phyloP scores from a whole-genome alignment of 331 rosid genomes.

The Rosa hybrid region DNA sequence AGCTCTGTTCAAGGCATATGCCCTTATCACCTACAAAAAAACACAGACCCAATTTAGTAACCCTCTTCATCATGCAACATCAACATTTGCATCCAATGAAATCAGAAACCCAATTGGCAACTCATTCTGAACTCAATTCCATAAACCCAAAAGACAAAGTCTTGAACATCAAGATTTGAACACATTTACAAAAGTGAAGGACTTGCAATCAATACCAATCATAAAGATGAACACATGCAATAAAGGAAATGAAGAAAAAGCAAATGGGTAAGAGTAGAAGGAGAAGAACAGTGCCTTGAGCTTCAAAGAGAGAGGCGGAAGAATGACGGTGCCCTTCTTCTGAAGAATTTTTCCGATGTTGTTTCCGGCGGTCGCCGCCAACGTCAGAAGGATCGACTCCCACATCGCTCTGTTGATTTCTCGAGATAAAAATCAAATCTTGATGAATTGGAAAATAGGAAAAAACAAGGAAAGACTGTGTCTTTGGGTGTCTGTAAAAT shows the following conservation, averaged over 20 bases:
- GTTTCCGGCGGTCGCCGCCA: conserved; percentile 90
- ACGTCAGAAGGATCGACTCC: conserved; percentile 76
- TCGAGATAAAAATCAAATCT: conserved; percentile 10
- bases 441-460: neutral
- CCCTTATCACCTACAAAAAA: conserved; percentile 71
- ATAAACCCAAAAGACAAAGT: neutral
- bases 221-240: neutral
- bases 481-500: neutral
- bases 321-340: conserved; percentile 90
- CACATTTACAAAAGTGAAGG: neutral
- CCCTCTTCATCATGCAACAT: neutral
- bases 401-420: conserved; percentile 43
- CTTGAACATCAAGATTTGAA: neutral
- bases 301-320: conserved; percentile 91
- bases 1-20: conserved; percentile 78
- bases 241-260: neutral
- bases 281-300: conserved; percentile 47
- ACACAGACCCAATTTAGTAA: conserved; percentile 5
- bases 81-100: neutral
- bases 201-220: neutral
- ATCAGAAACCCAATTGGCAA: conserved; percentile 4
- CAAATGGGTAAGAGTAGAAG: neutral
- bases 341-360: conserved; percentile 90
- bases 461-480: neutral
- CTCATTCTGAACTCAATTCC: neutral